Evolutionary conservation across 169 alveolate species (phyloP).

Genomic region (Blepharisma undulans): DNA sequence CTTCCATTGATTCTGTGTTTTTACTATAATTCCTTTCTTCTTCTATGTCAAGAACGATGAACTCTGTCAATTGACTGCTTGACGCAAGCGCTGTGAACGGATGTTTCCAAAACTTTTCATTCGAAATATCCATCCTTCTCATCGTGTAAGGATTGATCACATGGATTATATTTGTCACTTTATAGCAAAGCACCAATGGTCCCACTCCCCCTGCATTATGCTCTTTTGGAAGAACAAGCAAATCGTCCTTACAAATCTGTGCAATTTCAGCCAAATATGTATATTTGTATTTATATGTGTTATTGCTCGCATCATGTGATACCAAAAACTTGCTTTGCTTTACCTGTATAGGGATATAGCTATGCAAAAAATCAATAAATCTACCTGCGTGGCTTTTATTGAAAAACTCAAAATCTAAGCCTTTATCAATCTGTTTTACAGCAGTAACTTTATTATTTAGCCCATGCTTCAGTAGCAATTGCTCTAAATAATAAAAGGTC

Average conservation of each 20-base stretch:
- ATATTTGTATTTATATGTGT: constrained; percentile 91
- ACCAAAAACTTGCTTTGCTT: constrained; percentile 90
- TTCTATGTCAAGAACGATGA: constrained; percentile 81
- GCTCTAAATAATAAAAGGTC: constrained; percentile 95
- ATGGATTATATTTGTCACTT: constrained; percentile 82
- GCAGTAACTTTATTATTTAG: constrained; percentile 92
- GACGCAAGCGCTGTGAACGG: constrained; percentile 63
- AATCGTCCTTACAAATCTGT: constrained; percentile 97
- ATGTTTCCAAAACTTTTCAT: constrained; percentile 85
- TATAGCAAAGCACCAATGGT: constrained; percentile 83
- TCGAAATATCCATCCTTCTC: constrained; percentile 80
- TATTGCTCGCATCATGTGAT: constrained; percentile 91
- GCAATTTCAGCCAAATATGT: constrained; percentile 93
- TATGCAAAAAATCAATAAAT: constrained; percentile 93
- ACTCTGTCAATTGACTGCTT: constrained; percentile 68
- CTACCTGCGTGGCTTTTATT: constrained; percentile 93
- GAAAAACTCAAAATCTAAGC: constrained; percentile 96
- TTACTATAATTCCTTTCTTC: constrained; percentile 47
- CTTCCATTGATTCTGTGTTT: constrained; percentile 35
- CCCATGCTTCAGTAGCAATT: constrained; percentile 93
- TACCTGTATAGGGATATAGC: constrained; percentile 84
- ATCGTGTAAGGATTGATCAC: constrained; percentile 87
- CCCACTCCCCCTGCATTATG: constrained; percentile 92
- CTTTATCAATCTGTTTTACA: constrained; percentile 94
- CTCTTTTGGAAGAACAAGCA: constrained; percentile 91